Conservation (phyloP, 2,329 filamentous ascomycete species). For the Teratosphaeriaceae sp. region DNA sequence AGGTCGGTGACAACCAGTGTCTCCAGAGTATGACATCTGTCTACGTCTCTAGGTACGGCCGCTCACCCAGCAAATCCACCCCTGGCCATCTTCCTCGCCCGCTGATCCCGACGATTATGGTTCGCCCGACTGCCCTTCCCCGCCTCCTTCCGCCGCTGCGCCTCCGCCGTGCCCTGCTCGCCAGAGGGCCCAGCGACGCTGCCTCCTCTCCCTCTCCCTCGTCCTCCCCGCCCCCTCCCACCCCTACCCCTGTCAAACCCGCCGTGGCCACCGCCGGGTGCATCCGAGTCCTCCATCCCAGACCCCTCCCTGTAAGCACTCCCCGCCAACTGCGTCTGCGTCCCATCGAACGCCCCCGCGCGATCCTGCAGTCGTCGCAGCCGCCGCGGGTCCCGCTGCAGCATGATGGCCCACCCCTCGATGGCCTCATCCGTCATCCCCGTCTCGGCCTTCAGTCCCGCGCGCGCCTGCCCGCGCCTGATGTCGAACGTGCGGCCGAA, state of each 20-base stretch:
- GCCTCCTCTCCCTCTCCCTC: slow-evolving; percentile 28
- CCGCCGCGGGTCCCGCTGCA: slow-evolving; percentile 63
- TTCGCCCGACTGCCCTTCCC: slow-evolving; percentile 78
- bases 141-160: slow-evolving; percentile 71
- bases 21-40: too few species aligned
- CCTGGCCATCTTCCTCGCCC: slow-evolving; percentile 56
- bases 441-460: slow-evolving; percentile 63
- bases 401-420: slow-evolving; percentile 90
- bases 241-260: slow-evolving; percentile 40
- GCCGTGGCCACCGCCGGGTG: slow-evolving; percentile 40
- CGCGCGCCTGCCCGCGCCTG: slow-evolving; percentile 56
- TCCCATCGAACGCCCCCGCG: slow-evolving; percentile 58
- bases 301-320: slow-evolving; percentile 58
- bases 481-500: slow-evolving; percentile 69
- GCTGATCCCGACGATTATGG: slow-evolving; percentile 71
- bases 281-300: slow-evolving; percentile 52
- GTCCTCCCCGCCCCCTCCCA: slow-evolving; percentile 10
- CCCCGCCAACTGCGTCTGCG: slow-evolving; percentile 57
- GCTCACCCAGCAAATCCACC: slow-evolving; percentile 43
- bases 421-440: slow-evolving; percentile 90
- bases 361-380: slow-evolving; percentile 64
- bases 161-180: slow-evolving; percentile 64
- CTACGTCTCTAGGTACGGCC: background rate
- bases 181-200: slow-evolving; percentile 59
- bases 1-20: too few species aligned